Conservation (phyloP, 352 stramenopile genomes). For the Globisporangium barbulae region DNA sequence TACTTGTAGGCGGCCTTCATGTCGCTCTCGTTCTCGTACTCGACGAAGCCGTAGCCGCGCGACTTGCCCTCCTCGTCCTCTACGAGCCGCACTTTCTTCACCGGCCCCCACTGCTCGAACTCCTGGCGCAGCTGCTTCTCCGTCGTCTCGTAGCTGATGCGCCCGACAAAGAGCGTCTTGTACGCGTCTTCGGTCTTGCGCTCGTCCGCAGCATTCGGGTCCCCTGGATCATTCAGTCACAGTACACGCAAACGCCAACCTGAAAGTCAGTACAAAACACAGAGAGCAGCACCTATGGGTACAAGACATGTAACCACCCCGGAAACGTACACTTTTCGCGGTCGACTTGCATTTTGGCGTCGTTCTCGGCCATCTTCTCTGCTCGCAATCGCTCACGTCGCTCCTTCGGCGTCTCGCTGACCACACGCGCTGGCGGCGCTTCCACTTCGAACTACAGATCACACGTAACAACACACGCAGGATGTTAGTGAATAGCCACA, state of each 20-base stretch:
- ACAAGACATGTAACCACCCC: not conserved
- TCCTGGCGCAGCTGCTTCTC: slow-evolving; percentile 97
- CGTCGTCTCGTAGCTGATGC: slow-evolving; percentile 97
- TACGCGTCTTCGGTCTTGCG: slow-evolving; percentile 91
- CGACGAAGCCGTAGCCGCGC: slow-evolving; percentile 96
- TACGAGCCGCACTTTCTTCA: slow-evolving; percentile 89
- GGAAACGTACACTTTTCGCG: slow-evolving; percentile 49
- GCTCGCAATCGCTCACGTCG: slow-evolving; percentile 51
- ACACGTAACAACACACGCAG: not conserved
- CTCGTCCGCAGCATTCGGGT: slow-evolving; percentile 57
- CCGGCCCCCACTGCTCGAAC: slow-evolving; percentile 93
- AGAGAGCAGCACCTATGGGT: not conserved
- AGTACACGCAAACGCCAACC: not conserved
- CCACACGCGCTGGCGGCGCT: slow-evolving; percentile 43
- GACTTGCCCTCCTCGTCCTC: slow-evolving; percentile 90
- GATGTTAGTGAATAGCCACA: not conserved
- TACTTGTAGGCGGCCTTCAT: slow-evolving; percentile 95
- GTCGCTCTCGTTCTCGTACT: slow-evolving; percentile 97
- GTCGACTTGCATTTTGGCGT: slow-evolving; percentile 63
- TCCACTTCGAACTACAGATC: slow-evolving; percentile 56
- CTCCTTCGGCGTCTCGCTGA: slow-evolving; percentile 80
- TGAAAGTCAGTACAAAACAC: too few relatives aligned
- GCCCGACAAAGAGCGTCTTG: slow-evolving; percentile 97
- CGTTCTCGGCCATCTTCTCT: slow-evolving; percentile 57
- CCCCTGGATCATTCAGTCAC: slow-evolving; percentile 25